Evolutionary conservation across 2,329 filamentous ascomycete species (phyloP).

Genomic region (Davidsoniella neocaledoniae): DNA sequence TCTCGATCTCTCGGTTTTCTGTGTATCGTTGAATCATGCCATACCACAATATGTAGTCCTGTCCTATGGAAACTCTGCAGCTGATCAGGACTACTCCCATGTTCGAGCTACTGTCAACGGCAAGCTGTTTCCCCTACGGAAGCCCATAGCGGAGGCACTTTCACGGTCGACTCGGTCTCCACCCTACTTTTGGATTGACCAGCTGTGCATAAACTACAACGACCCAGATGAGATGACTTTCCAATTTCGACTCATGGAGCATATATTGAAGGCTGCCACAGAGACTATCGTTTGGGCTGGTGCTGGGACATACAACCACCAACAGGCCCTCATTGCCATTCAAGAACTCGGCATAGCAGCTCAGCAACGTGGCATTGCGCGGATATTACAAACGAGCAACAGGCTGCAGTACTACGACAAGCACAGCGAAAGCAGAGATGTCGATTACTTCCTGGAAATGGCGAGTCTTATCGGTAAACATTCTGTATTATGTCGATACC

Average conservation of each 20-base stretch:
- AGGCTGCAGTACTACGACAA: background rate
- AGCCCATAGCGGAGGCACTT: background rate
- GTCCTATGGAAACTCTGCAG: background rate
- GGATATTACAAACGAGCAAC: background rate
- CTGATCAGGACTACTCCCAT: background rate
- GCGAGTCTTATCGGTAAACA: too few species aligned
- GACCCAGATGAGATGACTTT: conserved; percentile 4
- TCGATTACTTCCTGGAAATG: too few species aligned
- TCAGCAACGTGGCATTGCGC: background rate
- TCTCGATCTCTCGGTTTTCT: background rate
- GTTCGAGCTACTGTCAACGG: background rate
- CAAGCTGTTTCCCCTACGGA: background rate
- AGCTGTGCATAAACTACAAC: conserved; percentile 12
- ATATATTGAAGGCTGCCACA: background rate
- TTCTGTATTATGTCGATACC: too few species aligned
- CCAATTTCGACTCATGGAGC: conserved; percentile 2
- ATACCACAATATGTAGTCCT: background rate
- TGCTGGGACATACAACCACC: background rate
- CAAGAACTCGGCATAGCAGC: background rate
- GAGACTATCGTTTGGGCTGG: background rate
- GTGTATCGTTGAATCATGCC: background rate
- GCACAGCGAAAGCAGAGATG: background rate
- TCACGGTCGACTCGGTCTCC: background rate
- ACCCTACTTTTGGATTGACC: conserved; percentile 9
- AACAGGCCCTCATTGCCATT: background rate